Conservation (phyloP, 164 flowering plant species). For the Nymphaea colorata region DNA sequence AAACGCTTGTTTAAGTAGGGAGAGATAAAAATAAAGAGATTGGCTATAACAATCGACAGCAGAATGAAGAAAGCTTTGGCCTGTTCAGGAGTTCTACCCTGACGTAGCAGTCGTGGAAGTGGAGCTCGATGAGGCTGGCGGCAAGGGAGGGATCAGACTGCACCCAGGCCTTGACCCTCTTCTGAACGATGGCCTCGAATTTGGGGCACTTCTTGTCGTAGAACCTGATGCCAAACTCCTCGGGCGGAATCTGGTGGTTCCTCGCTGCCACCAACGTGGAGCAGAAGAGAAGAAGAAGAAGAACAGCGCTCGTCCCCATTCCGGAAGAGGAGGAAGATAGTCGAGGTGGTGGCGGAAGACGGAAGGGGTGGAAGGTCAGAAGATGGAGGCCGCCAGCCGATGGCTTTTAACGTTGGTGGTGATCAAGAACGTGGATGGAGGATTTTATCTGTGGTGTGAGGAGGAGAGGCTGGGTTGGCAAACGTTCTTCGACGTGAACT, state of each 20-base stretch:
- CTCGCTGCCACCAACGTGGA: neutral
- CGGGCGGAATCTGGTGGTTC: neutral
- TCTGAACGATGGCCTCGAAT: conserved; percentile 36
- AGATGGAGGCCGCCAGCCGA: too few relatives aligned
- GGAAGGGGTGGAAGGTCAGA: too few relatives aligned
- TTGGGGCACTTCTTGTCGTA: conserved; percentile 40
- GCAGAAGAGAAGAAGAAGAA: neutral
- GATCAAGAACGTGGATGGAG: too few relatives aligned
- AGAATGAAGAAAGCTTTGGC: neutral
- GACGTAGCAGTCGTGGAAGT: conserved; percentile 63
- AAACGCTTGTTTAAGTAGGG: neutral
- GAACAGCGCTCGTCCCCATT: neutral
- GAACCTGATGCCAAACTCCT: conserved; percentile 16
- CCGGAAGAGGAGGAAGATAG: too few relatives aligned
- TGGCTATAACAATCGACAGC: neutral
- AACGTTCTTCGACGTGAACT: too few relatives aligned
- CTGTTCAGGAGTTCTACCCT: conserved; percentile 24
- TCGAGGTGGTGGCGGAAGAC: too few relatives aligned
- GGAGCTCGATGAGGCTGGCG: conserved; percentile 53
- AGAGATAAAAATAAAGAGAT: neutral
- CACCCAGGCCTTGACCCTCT: conserved; percentile 32
- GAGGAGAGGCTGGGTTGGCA: too few relatives aligned
- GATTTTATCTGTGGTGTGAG: too few relatives aligned
- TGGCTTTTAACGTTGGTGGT: too few relatives aligned
- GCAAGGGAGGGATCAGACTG: conserved; percentile 39